phyloP scores from a whole-genome alignment of 208 protist species.

The Trypanosoma lewisi region DNA sequence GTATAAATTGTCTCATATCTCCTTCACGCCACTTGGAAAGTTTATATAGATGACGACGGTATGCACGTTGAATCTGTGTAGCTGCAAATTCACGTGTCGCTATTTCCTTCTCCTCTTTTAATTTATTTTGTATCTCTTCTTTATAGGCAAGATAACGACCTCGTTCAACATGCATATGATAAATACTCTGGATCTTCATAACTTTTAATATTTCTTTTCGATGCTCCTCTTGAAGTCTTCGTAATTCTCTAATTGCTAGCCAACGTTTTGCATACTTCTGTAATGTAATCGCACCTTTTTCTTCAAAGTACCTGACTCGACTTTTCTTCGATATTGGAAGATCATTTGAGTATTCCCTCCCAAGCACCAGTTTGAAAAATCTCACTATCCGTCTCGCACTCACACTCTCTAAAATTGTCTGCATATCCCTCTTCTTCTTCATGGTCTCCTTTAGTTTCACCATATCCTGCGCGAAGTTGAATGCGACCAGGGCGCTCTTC shows the following conservation, averaged over 20 bases:
- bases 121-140: constrained; percentile 1
- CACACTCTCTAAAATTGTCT: constrained; percentile 35
- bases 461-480: constrained; percentile 58
- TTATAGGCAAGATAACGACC: constrained; percentile 20
- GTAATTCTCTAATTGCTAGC: constrained; percentile 45
- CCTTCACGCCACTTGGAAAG: constrained; percentile 44
- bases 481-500: constrained; percentile 45
- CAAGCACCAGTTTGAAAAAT: constrained; percentile 55
- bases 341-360: constrained; percentile 20
- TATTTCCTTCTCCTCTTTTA: constrained; percentile 7
- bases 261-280: constrained; percentile 75
- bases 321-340: constrained; percentile 13
- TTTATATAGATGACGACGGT: constrained; percentile 56
- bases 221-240: constrained; percentile 30
- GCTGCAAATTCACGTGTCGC: constrained; percentile 48
- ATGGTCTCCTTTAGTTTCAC: constrained; percentile 42
- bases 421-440: constrained; percentile 27
- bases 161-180: constrained; percentile 32
- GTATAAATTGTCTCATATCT: constrained; percentile 35
- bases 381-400: constrained; percentile 51
- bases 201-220: constrained; percentile 30
- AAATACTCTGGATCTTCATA: constrained; percentile 50
- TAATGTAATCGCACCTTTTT: constrained; percentile 40
- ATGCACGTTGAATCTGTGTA: constrained; percentile 63
- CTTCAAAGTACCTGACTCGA: constrained; percentile 25